Conservation (phyloP, 2,329 filamentous ascomycete genomes). For the Cladosporium phlei region DNA sequence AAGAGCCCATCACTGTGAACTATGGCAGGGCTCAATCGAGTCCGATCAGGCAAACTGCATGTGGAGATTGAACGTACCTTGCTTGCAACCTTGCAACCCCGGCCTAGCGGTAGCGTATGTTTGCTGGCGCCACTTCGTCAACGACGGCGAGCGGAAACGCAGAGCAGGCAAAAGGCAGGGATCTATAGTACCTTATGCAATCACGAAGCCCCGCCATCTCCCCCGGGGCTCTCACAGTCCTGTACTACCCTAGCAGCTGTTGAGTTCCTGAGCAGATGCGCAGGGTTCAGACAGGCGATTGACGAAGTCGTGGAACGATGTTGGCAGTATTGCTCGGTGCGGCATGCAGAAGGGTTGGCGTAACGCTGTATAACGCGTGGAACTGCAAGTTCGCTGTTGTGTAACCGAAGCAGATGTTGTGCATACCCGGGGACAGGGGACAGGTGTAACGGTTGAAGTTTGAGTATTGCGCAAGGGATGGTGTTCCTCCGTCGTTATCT, state of each 20-base stretch:
- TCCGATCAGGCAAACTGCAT: background rate
- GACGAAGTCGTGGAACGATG: background rate
- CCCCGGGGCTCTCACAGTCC: background rate
- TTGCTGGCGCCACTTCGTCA: constrained; percentile 8
- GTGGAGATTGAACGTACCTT: constrained; percentile 6
- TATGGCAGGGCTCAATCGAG: background rate
- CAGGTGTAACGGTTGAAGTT: constrained; percentile 5
- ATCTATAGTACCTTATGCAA: constrained; percentile 13
- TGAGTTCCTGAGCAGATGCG: constrained; percentile 7
- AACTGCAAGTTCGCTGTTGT: constrained; percentile 3
- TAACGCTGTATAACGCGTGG: constrained; percentile 7
- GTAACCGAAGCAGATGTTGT: constrained; percentile 10
- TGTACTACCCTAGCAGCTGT: constrained; percentile 5
- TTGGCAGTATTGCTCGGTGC: constrained; percentile 8
- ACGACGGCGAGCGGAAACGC: constrained; percentile 5
- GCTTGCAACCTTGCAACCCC: background rate
- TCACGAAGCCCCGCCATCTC: background rate
- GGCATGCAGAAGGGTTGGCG: too few species aligned
- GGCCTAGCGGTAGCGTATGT: constrained; percentile 6
- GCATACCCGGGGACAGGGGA: constrained; percentile 1
- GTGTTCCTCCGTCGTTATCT: too few species aligned
- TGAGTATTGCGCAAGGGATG: constrained; percentile 2
- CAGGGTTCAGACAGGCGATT: constrained; percentile 5
- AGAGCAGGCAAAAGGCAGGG: constrained; percentile 1
- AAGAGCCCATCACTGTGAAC: background rate